phyloP scores from a whole-genome alignment of 139 green algal genomes.

The Mychonastes homosphaera region DNA sequence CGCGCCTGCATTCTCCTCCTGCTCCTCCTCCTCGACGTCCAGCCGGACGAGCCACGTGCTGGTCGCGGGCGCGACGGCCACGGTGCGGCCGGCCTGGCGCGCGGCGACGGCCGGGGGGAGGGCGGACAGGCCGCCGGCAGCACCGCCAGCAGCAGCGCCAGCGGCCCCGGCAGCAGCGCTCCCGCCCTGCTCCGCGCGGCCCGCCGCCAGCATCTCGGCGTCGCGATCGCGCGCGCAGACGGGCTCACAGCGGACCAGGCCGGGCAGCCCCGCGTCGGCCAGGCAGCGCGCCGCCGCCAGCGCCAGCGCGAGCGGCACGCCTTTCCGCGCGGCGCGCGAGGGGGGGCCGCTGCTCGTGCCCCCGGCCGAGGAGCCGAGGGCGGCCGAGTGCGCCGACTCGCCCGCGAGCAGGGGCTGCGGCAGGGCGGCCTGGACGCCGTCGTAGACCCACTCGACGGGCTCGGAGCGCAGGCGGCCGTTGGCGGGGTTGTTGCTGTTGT shows the following conservation, averaged over 20 bases:
- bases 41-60: constrained; percentile 22
- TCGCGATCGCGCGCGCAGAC: too few relatives aligned
- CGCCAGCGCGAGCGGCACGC: constrained; percentile 33
- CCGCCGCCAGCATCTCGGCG: too few relatives aligned
- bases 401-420: constrained; percentile 25
- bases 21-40: constrained; percentile 1
- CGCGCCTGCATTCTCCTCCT: constrained; percentile 4
- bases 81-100: constrained; percentile 16
- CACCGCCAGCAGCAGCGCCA: constrained; percentile 30
- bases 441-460: constrained; percentile 74
- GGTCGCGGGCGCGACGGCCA: constrained; percentile 15
- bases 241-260: too few relatives aligned
- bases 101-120: constrained; percentile 25
- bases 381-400: too few relatives aligned
- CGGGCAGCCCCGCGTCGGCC: too few relatives aligned
- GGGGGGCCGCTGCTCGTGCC: too few relatives aligned
- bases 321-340: constrained; percentile 6
- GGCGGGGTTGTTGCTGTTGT: too few relatives aligned
- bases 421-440: constrained; percentile 48
- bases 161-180: constrained; percentile 21
- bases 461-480: too few relatives aligned
- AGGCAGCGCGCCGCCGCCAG: too few relatives aligned
- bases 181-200: too few relatives aligned
- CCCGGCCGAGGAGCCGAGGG: too few relatives aligned
- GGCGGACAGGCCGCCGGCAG: constrained; percentile 13